These are phyloP conservation scores for Cryphonectria nitschkei DNA, from an alignment of 2,329 filamentous ascomycete genomes.

Conservation along the genomic window DNA sequence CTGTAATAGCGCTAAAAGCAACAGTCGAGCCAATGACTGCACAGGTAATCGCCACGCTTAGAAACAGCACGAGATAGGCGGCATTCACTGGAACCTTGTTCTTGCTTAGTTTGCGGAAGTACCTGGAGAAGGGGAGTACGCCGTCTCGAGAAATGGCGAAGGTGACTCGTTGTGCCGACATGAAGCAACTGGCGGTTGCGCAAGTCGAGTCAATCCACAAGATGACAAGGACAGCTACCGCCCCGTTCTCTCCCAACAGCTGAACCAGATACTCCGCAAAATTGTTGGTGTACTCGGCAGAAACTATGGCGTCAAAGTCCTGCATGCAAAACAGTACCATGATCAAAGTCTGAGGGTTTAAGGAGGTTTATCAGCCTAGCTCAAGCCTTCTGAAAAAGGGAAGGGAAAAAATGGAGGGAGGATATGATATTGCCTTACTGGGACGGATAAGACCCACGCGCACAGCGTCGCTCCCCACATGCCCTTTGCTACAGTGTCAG, in stretches of 20 bases:
- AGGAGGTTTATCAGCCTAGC: not conserved
- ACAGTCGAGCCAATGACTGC: slow-evolving; percentile 43
- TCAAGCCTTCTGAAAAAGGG: no score
- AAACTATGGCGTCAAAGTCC: slow-evolving; percentile 43
- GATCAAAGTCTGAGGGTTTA: slow-evolving; percentile 36
- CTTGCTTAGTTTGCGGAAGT: slow-evolving; percentile 39
- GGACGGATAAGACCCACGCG: slow-evolving; percentile 42
- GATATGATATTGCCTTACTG: slow-evolving; percentile 26
- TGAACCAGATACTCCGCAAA: slow-evolving; percentile 46
- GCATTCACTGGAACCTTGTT: slow-evolving; percentile 43
- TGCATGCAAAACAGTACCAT: slow-evolving; percentile 46
- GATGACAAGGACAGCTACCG: slow-evolving; percentile 40
- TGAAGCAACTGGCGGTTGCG: slow-evolving; percentile 42
- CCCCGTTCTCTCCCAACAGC: slow-evolving; percentile 40
- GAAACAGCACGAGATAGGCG: slow-evolving; percentile 38
- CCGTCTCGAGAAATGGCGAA: slow-evolving; percentile 45
- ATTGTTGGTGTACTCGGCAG: slow-evolving; percentile 42
- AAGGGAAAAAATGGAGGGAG: not conserved
- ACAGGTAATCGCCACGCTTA: slow-evolving; percentile 40
- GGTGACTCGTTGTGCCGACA: slow-evolving; percentile 45
- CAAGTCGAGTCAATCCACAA: slow-evolving; percentile 45
- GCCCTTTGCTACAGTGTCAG: slow-evolving; percentile 41
- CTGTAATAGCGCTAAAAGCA: slow-evolving; percentile 43
- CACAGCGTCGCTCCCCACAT: slow-evolving; percentile 44
- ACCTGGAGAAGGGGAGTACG: slow-evolving; percentile 42